A percentile compares a stretch with the other conserved stretches of the same genome.
These are phyloP conservation scores for Periglandula ipomoeae DNA, from an alignment of 2,329 filamentous ascomycete genomes.

Conservation along the genomic window DNA sequence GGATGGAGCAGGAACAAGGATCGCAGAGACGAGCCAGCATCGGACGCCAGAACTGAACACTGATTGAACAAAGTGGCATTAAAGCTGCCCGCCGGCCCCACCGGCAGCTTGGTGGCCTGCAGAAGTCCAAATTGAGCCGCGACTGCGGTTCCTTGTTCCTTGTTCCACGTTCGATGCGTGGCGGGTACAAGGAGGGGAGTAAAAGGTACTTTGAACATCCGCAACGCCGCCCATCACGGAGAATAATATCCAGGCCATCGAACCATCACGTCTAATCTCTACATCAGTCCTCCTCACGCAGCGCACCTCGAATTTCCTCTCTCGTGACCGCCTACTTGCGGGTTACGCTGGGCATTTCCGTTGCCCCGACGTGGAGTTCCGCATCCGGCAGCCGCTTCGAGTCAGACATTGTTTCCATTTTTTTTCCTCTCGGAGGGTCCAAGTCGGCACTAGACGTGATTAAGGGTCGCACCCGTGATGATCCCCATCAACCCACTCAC, in stretches of 20 bases:
- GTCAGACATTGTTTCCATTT: slow-evolving; percentile 2
- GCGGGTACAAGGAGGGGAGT: no score
- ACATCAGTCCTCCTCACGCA: background rate
- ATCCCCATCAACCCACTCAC: slow-evolving; percentile 1
- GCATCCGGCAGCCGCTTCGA: background rate
- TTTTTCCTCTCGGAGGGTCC: background rate
- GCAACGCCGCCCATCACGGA: no score
- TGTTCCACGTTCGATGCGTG: no score
- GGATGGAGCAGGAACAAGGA: no score
- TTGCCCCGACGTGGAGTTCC: background rate
- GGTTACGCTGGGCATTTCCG: background rate
- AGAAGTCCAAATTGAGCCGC: background rate
- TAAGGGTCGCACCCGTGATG: slow-evolving; percentile 3
- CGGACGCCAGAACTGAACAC: no score
- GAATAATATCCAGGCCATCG: no score
- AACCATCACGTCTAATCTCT: background rate
- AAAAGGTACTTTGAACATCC: no score
- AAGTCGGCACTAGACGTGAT: no score
- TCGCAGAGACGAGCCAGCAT: no score
- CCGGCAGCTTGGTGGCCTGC: no score
- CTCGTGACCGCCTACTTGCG: background rate
- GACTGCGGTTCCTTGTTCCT: background rate
- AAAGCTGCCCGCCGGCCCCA: no score
- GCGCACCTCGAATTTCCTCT: background rate
- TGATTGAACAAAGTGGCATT: no score